These are phyloP conservation scores for Trifolium repens DNA, from an alignment of 306 rosid species.

Conservation along the genomic window DNA sequence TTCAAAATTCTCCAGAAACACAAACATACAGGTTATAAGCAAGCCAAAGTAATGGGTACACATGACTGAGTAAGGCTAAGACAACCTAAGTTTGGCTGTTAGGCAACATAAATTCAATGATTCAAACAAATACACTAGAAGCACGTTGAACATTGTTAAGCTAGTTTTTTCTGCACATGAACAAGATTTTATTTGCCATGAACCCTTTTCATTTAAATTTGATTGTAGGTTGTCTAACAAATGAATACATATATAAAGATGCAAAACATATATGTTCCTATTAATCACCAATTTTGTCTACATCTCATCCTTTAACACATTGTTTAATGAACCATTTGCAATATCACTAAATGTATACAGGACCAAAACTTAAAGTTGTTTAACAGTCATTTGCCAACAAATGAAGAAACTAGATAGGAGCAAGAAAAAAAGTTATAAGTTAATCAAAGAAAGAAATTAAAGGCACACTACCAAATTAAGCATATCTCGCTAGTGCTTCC, in stretches of 20 bases:
- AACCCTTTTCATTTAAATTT: too few relatives aligned
- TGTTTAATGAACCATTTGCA: too few relatives aligned
- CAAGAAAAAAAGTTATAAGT: neutral
- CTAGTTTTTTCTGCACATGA: too few relatives aligned
- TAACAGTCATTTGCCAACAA: neutral
- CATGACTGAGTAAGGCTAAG: slow-evolving; percentile 4
- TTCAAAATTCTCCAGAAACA: slow-evolving; percentile 26
- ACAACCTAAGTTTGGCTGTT: slow-evolving; percentile 11
- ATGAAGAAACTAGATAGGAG: slow-evolving; percentile 2
- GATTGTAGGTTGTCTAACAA: neutral
- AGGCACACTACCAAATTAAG: slow-evolving; percentile 1
- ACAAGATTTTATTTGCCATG: too few relatives aligned
- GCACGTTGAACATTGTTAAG: neutral
- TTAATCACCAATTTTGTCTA: too few relatives aligned
- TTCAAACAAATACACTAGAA: slow-evolving; percentile 23
- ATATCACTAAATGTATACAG: too few relatives aligned
- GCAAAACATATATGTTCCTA: too few relatives aligned
- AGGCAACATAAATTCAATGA: neutral
- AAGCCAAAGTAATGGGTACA: slow-evolving; percentile 22
- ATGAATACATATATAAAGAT: neutral
- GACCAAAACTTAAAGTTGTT: too few relatives aligned
- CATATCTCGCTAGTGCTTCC: slow-evolving; percentile 16
- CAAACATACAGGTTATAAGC: slow-evolving; percentile 21
- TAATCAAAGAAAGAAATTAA: neutral
- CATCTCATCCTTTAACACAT: too few relatives aligned